phyloP scores from a whole-genome alignment of 73 alveolate species.

The Loxodes magnus region DNA sequence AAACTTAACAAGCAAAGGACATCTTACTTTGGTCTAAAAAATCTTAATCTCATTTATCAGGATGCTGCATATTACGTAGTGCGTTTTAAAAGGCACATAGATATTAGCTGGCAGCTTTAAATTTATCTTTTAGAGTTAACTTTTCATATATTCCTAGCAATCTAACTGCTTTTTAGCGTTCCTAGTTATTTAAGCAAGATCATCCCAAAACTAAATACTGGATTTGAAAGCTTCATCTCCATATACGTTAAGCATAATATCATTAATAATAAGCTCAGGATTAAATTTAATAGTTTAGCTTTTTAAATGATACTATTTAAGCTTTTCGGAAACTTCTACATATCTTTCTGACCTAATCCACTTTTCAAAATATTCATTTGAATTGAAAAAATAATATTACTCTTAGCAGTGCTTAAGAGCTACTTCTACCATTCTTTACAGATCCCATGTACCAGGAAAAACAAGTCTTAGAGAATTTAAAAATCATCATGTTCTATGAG shows the following conservation, averaged over 20 bases:
- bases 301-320: background rate
- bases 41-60: slow-evolving; percentile 51
- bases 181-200: slow-evolving; percentile 1
- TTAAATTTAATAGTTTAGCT: background rate
- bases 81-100: slow-evolving; percentile 44
- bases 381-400: background rate
- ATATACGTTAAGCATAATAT: too few species aligned
- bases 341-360: slow-evolving; percentile 19
- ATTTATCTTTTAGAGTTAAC: slow-evolving; percentile 23
- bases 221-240: too few species aligned
- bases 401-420: slow-evolving; percentile 4
- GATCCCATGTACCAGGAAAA: slow-evolving; percentile 2
- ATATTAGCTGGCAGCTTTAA: slow-evolving; percentile 30
- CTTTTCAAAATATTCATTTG: background rate
- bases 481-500: slow-evolving; percentile 72
- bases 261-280: too few species aligned
- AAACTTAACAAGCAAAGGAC: slow-evolving; percentile 70
- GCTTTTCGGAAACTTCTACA: background rate
- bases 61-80: slow-evolving; percentile 57
- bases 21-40: slow-evolving; percentile 74
- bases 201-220: background rate
- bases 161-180: background rate
- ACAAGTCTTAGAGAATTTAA: slow-evolving; percentile 25
- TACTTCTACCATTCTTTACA: background rate
- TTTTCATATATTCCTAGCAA: slow-evolving; percentile 3